These are phyloP conservation scores for Boletus fagicola DNA, from an alignment of 768 basidiomycete genomes.

Conservation along the genomic window DNA sequence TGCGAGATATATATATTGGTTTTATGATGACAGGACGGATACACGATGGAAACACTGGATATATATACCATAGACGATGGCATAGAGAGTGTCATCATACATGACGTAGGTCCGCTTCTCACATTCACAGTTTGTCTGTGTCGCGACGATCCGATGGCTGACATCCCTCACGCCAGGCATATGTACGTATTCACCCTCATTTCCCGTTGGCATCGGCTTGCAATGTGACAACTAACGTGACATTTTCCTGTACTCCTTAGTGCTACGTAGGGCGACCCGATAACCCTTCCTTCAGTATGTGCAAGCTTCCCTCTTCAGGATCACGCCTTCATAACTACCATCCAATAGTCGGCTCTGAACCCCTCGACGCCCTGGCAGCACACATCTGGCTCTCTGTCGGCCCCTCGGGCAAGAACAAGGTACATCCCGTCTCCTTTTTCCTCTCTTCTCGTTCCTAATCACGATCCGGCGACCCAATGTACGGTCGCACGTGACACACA, in stretches of 20 bases:
- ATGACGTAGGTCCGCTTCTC: constrained; percentile 38
- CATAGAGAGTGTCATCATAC: constrained; percentile 53
- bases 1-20: neutral
- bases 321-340: neutral
- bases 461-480: neutral
- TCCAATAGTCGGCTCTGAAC: constrained; percentile 73
- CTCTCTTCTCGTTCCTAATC: neutral
- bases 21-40: constrained; percentile 65
- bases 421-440: constrained; percentile 20
- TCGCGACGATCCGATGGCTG: neutral
- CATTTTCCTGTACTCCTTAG: constrained; percentile 31
- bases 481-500: constrained; percentile 26
- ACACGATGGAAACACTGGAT: constrained; percentile 77
- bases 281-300: constrained; percentile 84
- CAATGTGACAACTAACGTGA: neutral
- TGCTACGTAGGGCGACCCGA: constrained; percentile 86
- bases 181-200: constrained; percentile 37
- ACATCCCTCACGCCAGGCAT: constrained; percentile 40
- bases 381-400: constrained; percentile 75
- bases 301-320: neutral
- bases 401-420: constrained; percentile 91
- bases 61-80: constrained; percentile 59
- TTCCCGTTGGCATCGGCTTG: neutral
- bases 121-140: neutral
- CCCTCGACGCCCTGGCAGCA: constrained; percentile 62